These are phyloP conservation scores for Claviceps citrina DNA, from an alignment of 2,329 filamentous ascomycete genomes.

Conservation along the genomic window DNA sequence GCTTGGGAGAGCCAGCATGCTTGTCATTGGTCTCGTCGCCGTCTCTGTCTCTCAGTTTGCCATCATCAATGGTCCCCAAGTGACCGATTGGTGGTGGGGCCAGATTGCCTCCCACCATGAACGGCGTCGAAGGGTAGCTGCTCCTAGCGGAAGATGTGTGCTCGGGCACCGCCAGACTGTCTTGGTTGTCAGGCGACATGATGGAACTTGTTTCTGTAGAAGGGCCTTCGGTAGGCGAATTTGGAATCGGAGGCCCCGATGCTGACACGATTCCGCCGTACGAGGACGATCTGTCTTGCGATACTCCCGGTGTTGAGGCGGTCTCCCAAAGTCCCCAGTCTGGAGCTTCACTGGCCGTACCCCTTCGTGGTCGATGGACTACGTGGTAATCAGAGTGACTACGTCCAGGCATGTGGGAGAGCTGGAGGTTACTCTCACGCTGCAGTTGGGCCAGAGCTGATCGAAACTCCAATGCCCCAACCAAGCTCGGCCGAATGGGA, in stretches of 20 bases:
- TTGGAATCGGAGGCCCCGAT: background rate
- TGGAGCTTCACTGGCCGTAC: conserved; percentile 14
- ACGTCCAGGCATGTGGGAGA: conserved; percentile 51
- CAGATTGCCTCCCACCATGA: conserved; percentile 24
- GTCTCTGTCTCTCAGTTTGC: background rate
- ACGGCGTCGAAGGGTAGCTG: conserved; percentile 13
- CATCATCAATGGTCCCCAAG: conserved; percentile 4
- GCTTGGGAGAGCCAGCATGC: conserved; percentile 17
- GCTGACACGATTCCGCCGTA: conserved; percentile 3
- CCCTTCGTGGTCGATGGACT: conserved; percentile 12
- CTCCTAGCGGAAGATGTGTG: conserved; percentile 6
- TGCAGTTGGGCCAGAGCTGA: conserved; percentile 79
- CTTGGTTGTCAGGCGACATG: background rate
- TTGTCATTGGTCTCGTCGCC: conserved; percentile 3
- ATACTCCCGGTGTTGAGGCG: conserved; percentile 2
- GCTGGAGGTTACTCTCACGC: conserved; percentile 60
- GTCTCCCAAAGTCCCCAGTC: conserved; percentile 8
- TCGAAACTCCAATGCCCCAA: conserved; percentile 86
- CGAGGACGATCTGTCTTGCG: conserved; percentile 10
- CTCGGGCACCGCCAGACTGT: conserved; percentile 5
- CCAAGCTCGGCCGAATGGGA: conserved; percentile 79
- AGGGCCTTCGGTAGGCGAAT: background rate
- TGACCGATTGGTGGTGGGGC: conserved; percentile 24
- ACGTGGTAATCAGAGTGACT: conserved; percentile 29
- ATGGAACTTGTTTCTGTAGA: background rate